Evolutionary conservation across 805 yeast genomes (phyloP).

Genomic region (Metschnikowia cubensis): DNA sequence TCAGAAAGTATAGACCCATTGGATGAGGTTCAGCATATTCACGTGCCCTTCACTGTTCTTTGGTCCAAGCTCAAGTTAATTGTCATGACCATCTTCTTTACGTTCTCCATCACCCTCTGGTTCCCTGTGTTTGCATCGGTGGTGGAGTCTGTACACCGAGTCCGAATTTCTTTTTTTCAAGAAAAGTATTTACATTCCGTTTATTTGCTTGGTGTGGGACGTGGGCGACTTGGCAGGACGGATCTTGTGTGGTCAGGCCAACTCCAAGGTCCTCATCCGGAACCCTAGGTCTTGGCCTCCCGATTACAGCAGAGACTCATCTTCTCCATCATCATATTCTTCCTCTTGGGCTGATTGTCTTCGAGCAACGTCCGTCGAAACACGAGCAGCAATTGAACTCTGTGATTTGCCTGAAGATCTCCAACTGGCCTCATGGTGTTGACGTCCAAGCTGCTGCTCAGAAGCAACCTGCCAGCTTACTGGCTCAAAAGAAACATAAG

Average conservation of each 20-base stretch:
- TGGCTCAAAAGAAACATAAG: no score
- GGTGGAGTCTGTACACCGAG: constrained; percentile 45
- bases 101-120: constrained; percentile 68
- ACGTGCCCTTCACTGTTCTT: constrained; percentile 57
- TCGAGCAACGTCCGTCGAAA: no score
- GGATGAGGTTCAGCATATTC: constrained; percentile 21
- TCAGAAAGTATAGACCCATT: constrained; percentile 5
- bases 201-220: constrained; percentile 84
- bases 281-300: constrained; percentile 37
- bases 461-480: no score
- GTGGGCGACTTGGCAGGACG: constrained; percentile 83
- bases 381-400: no score
- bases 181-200: constrained; percentile 57
- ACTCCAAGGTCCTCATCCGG: constrained; percentile 28
- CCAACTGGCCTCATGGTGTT: no score
- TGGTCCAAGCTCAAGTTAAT: constrained; percentile 62
- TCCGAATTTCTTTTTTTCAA: constrained; percentile 38
- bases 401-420: no score
- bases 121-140: constrained; percentile 90
- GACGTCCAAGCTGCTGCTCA: no score
- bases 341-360: no score
- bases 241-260: constrained; percentile 51
- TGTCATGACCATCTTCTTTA: constrained; percentile 64
- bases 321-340: no score
- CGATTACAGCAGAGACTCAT: no score